phyloP scores from a whole-genome alignment of 345 rosid genomes.

The Raphanus sativus region DNA sequence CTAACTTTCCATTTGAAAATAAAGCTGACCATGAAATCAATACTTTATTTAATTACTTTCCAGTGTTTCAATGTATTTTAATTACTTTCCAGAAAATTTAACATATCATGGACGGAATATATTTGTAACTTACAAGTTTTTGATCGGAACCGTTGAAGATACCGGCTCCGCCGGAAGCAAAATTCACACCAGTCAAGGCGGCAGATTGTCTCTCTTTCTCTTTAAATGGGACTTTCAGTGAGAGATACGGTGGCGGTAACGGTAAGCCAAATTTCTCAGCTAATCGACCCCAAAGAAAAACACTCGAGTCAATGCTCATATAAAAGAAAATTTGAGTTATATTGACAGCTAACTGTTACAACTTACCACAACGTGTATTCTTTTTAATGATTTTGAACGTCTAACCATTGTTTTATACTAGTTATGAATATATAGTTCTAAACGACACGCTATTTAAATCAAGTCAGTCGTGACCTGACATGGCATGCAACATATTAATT shows the following conservation, averaged over 20 bases:
- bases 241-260: conserved; percentile 57
- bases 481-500: background rate
- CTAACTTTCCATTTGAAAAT: background rate
- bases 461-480: conserved; percentile 18
- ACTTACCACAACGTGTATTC: background rate
- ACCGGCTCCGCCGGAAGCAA: conserved; percentile 69
- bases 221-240: conserved; percentile 21
- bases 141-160: conserved; percentile 59
- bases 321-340: background rate
- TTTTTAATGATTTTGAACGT: background rate
- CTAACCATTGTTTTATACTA: background rate
- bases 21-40: background rate
- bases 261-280: conserved; percentile 68
- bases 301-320: background rate
- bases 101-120: background rate
- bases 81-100: background rate
- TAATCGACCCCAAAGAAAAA: conserved; percentile 20
- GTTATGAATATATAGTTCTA: background rate
- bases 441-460: conserved; percentile 13
- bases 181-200: conserved; percentile 51
- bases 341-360: background rate
- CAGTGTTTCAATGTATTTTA: background rate
- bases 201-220: conserved; percentile 15
- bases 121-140: conserved; percentile 41
- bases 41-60: background rate